These are phyloP conservation scores for Chytridiales sp. DNA, from an alignment of 371 early-diverging fungal genomes.

Conservation along the genomic window DNA sequence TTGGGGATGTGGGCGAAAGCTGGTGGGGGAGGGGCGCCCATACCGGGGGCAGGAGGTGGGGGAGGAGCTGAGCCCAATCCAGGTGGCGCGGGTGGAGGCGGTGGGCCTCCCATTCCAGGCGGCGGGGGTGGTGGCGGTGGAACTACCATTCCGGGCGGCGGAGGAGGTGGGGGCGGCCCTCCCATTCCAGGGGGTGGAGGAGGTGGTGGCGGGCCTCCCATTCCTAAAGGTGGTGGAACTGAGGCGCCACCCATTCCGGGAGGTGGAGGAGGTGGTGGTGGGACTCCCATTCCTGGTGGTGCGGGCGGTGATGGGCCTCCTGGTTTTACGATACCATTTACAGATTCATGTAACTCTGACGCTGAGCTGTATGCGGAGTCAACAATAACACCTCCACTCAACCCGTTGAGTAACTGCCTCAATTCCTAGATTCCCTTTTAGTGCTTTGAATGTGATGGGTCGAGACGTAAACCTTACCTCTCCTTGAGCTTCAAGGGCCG, in stretches of 20 bases:
- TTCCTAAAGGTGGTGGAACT: constrained; percentile 10
- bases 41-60: constrained; percentile 26
- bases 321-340: background rate
- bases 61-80: constrained; percentile 17
- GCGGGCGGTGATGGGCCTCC: background rate
- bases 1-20: background rate
- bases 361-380: constrained; percentile 8
- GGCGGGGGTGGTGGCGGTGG: constrained; percentile 23
- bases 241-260: constrained; percentile 5
- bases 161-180: constrained; percentile 23
- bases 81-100: too few relatives aligned
- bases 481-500: background rate
- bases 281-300: background rate
- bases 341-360: background rate
- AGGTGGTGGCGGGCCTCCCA: constrained; percentile 20
- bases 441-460: constrained; percentile 3
- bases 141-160: constrained; percentile 22
- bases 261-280: background rate
- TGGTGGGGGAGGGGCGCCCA: constrained; percentile 12
- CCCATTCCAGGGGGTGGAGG: constrained; percentile 7
- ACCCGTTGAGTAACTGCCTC: background rate
- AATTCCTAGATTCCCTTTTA: background rate
- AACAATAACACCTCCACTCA: constrained; percentile 1
- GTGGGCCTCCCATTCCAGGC: constrained; percentile 15
- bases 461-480: background rate